phyloP scores from a whole-genome alignment of 1,139 yeast genomes.

The Kurtzmaniella quercitrusa region DNA sequence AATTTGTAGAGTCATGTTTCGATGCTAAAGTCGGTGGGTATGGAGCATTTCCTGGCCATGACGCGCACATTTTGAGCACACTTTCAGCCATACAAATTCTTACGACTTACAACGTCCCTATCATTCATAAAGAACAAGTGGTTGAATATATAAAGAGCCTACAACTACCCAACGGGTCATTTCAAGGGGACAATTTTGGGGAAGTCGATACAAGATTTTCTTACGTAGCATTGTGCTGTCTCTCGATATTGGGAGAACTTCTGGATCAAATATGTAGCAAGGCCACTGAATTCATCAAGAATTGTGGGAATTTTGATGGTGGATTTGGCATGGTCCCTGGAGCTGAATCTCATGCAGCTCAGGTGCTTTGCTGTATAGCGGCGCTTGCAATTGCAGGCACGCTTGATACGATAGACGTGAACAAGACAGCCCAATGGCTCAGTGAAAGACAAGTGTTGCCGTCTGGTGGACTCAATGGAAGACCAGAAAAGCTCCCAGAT shows the following conservation, averaged over 20 bases:
- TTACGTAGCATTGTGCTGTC: constrained; percentile 72
- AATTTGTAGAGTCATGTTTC: constrained; percentile 68
- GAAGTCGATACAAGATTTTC: constrained; percentile 91
- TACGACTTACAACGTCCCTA: constrained; percentile 48
- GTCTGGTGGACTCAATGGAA: constrained; percentile 89
- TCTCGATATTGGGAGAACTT: constrained; percentile 64
- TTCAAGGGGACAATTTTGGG: constrained; percentile 87
- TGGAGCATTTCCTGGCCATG: constrained; percentile 87
- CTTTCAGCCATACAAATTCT: constrained; percentile 82
- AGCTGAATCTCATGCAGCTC: constrained; percentile 94
- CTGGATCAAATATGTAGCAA: constrained; percentile 57
- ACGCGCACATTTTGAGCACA: constrained; percentile 84
- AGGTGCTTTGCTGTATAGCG: constrained; percentile 83
- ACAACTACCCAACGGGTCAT: constrained; percentile 73
- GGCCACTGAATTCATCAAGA: constrained; percentile 60
- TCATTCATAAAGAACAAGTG: constrained; percentile 22
- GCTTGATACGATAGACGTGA: constrained; percentile 48
- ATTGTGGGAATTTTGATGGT: constrained; percentile 90
- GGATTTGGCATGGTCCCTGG: constrained; percentile 95
- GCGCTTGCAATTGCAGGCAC: constrained; percentile 65
- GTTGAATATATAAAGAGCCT: constrained; percentile 43
- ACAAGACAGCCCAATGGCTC: constrained; percentile 59
- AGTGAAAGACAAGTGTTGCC: constrained; percentile 82
- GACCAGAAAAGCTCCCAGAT: constrained; percentile 95
- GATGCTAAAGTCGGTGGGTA: constrained; percentile 69